Evolutionary conservation across 352 stramenopile genomes (phyloP).

Genomic region (Phytophthora fragariaefolia): DNA sequence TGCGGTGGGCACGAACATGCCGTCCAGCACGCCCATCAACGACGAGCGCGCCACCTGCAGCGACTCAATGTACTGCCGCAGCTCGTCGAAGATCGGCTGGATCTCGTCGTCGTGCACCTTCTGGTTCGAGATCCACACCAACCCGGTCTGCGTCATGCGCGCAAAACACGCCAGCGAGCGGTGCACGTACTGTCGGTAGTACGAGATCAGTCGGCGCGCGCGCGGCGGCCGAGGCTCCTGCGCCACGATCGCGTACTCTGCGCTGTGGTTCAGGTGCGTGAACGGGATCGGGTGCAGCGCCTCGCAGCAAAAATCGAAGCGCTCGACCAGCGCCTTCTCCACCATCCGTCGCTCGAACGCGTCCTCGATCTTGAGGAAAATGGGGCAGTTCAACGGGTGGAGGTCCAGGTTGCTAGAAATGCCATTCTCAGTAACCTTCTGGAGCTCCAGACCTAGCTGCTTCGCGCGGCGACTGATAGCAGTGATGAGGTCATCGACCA

Average conservation of each 20-base stretch:
- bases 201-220: slow-evolving; percentile 46
- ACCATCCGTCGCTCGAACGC: slow-evolving; percentile 56
- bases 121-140: slow-evolving; percentile 87
- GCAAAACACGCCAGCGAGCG: slow-evolving; percentile 69
- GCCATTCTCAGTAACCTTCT: slow-evolving; percentile 78
- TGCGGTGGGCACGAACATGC: slow-evolving; percentile 23
- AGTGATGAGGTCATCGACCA: slow-evolving; percentile 85
- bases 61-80: slow-evolving; percentile 58
- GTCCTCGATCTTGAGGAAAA: slow-evolving; percentile 70
- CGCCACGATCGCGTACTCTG: slow-evolving; percentile 57
- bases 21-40: slow-evolving; percentile 48
- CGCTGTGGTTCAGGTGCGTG: slow-evolving; percentile 58
- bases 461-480: slow-evolving; percentile 74
- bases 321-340: slow-evolving; percentile 64
- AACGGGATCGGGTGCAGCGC: slow-evolving; percentile 67
- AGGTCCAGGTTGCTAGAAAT: slow-evolving; percentile 82
- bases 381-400: slow-evolving; percentile 76
- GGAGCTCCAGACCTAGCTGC: slow-evolving; percentile 75
- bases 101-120: slow-evolving; percentile 73
- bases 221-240: slow-evolving; percentile 36
- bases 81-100: slow-evolving; percentile 71
- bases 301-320: slow-evolving; percentile 79
- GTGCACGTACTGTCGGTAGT: slow-evolving; percentile 78
- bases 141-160: slow-evolving; percentile 74
- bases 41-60: slow-evolving; percentile 50